These are phyloP conservation scores for Zygotorulaspora sp. DNA, from an alignment of 805 yeast species.

Conservation along the genomic window DNA sequence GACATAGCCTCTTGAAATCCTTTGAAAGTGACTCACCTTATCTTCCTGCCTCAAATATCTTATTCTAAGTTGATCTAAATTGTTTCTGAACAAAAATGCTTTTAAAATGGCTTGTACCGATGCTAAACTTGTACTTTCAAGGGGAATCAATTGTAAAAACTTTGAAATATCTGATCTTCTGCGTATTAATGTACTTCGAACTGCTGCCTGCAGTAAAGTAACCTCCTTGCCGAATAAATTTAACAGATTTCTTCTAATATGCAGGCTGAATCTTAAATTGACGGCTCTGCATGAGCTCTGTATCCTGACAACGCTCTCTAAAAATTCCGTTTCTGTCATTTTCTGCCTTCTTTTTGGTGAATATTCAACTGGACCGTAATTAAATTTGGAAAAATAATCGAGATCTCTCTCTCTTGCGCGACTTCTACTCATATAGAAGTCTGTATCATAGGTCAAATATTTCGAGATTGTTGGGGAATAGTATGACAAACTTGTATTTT, in stretches of 20 bases:
- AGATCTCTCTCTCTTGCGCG: slow-evolving; percentile 24
- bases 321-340: slow-evolving; percentile 32
- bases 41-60: slow-evolving; percentile 29
- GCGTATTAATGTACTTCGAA: slow-evolving; percentile 46
- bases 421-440: slow-evolving; percentile 30
- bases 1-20: slow-evolving; percentile 38
- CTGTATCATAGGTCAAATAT: slow-evolving; percentile 28
- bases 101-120: slow-evolving; percentile 54
- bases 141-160: slow-evolving; percentile 2
- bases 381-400: slow-evolving; percentile 22
- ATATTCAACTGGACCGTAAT: slow-evolving; percentile 23
- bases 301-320: slow-evolving; percentile 42
- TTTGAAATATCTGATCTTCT: slow-evolving; percentile 7
- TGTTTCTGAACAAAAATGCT: slow-evolving; percentile 38
- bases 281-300: slow-evolving; percentile 75
- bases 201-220: slow-evolving; percentile 44
- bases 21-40: slow-evolving; percentile 34
- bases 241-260: slow-evolving; percentile 58
- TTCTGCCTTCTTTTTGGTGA: slow-evolving; percentile 30
- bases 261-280: slow-evolving; percentile 55
- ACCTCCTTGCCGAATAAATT: slow-evolving; percentile 52
- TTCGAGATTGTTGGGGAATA: slow-evolving; percentile 34
- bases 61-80: slow-evolving; percentile 23
- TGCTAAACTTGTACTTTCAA: slow-evolving; percentile 34
- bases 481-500: slow-evolving; percentile 27